Conservation (phyloP, 148 eudicot genomes). For the Spergularia bocconei region DNA sequence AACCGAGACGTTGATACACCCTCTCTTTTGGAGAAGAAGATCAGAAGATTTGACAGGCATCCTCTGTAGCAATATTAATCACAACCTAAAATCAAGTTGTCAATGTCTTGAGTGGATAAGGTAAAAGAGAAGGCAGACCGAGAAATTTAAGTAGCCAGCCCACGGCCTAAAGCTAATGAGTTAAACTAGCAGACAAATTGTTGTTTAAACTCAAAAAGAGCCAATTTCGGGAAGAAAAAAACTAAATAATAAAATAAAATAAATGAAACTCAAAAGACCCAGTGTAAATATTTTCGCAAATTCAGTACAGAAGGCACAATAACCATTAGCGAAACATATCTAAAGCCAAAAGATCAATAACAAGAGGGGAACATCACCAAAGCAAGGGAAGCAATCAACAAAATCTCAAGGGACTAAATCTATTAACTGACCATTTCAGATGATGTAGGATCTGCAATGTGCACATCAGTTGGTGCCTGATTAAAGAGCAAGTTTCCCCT, state of each 20-base stretch:
- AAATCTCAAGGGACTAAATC: background rate
- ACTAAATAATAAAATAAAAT: too few species aligned
- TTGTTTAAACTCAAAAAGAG: background rate
- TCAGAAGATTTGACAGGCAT: too few species aligned
- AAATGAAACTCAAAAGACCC: too few species aligned
- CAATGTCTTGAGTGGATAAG: background rate
- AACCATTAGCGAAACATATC: background rate
- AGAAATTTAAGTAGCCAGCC: background rate
- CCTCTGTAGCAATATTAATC: background rate
- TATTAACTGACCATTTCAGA: conserved; percentile 65
- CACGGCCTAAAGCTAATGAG: background rate
- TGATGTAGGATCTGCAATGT: conserved; percentile 78
- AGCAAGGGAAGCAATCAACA: background rate
- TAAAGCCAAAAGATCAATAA: background rate
- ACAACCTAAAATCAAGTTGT: background rate
- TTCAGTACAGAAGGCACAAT: background rate
- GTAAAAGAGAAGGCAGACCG: background rate
- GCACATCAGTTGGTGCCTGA: conserved; percentile 84
- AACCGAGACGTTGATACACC: background rate
- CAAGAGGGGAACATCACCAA: background rate
- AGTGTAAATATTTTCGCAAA: too few species aligned
- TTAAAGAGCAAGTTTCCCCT: conserved; percentile 98
- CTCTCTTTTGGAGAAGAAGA: background rate
- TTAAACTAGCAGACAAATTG: conserved; percentile 2
- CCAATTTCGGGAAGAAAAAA: too few species aligned